These are phyloP conservation scores for Arthrobotrys iridis DNA, from an alignment of 2,329 filamentous ascomycete genomes.

Conservation along the genomic window DNA sequence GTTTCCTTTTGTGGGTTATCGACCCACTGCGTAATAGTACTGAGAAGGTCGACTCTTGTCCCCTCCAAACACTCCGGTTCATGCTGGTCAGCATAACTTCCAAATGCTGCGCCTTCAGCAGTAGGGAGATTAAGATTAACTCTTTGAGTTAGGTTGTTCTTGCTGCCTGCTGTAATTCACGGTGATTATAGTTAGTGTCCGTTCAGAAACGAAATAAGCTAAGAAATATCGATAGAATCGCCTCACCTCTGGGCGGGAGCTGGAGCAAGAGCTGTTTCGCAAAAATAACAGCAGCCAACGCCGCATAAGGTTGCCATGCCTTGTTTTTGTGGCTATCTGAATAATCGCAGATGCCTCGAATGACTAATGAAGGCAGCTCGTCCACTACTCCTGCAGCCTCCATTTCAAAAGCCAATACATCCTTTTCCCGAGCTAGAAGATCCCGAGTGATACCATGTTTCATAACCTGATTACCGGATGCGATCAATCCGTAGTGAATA, in stretches of 20 bases:
- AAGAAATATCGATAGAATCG: neutral
- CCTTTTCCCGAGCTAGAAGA: neutral
- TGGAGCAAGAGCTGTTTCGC: slow-evolving; percentile 48
- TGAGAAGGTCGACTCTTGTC: slow-evolving; percentile 56
- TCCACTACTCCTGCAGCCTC: slow-evolving; percentile 54
- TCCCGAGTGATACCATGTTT: slow-evolving; percentile 35
- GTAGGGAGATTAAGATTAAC: no score
- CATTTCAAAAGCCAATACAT: slow-evolving; percentile 59
- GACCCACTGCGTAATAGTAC: slow-evolving; percentile 50
- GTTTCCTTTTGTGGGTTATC: neutral
- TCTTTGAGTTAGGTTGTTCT: slow-evolving; percentile 21
- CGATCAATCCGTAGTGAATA: slow-evolving; percentile 16
- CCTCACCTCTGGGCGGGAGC: neutral
- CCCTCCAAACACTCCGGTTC: slow-evolving; percentile 54
- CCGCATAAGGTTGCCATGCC: slow-evolving; percentile 55
- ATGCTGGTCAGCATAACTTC: slow-evolving; percentile 54
- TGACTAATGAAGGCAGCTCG: slow-evolving; percentile 60
- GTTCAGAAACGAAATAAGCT: no score
- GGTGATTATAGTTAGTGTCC: neutral
- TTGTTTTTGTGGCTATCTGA: slow-evolving; percentile 62
- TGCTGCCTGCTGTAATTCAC: neutral
- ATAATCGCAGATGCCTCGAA: slow-evolving; percentile 64
- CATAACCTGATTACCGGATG: slow-evolving; percentile 30
- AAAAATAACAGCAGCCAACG: slow-evolving; percentile 59
- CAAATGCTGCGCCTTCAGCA: no score